Conservation (phyloP, 495 filamentous ascomycete genomes). For the Penicillium bovifimosum region DNA sequence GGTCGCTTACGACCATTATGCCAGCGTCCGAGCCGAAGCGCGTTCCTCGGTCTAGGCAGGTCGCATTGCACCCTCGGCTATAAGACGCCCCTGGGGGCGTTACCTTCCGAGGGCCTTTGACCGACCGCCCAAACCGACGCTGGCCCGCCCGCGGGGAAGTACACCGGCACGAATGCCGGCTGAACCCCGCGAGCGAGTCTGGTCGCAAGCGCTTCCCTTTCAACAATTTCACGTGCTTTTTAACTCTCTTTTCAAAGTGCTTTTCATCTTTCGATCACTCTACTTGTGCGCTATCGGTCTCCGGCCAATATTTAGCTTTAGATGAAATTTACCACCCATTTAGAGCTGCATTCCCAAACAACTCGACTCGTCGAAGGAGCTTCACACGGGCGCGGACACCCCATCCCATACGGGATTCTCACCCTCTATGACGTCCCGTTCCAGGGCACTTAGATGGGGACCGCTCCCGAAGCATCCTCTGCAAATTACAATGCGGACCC, state of each 20-base stretch:
- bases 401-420: conserved; percentile 54
- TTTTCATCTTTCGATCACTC: conserved; percentile 47
- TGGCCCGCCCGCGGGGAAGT: conserved; percentile 53
- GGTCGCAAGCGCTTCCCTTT: conserved; percentile 66
- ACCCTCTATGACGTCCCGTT: conserved; percentile 57
- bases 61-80: conserved; percentile 50
- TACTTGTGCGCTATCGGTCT: conserved; percentile 73
- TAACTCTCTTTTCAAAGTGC: conserved; percentile 59
- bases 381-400: conserved; percentile 47
- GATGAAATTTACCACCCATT: conserved; percentile 70
- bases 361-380: conserved; percentile 37
- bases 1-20: conserved; percentile 20
- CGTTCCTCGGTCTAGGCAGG: conserved; percentile 50
- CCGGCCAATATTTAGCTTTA: conserved; percentile 68
- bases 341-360: conserved; percentile 17
- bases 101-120: conserved; percentile 56
- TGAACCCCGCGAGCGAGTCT: conserved; percentile 53
- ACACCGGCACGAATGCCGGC: conserved; percentile 50
- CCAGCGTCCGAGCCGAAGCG: conserved; percentile 50
- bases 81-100: conserved; percentile 56
- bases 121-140: conserved; percentile 55
- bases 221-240: conserved; percentile 73
- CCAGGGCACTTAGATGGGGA: conserved; percentile 54
- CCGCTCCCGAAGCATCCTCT: conserved; percentile 57
- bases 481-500: conserved; percentile 61